phyloP scores from a whole-genome alignment of 2,329 filamentous ascomycete genomes.

The Colletotrichum neosansevieriae region DNA sequence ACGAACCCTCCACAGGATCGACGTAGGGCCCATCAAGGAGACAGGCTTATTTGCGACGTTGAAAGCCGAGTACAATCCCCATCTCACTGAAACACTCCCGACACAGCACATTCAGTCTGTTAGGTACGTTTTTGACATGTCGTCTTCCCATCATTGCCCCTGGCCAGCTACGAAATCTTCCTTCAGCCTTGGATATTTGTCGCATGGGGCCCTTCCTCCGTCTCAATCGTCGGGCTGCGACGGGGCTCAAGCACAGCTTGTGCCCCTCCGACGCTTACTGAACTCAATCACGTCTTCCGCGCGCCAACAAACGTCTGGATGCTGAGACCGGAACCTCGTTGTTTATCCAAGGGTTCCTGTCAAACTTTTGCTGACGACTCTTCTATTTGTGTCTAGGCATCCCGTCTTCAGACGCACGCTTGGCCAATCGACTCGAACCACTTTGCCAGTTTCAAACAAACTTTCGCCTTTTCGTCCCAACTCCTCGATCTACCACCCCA shows the following conservation, averaged over 20 bases:
- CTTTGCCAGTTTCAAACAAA: slow-evolving; percentile 26
- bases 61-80: slow-evolving; percentile 21
- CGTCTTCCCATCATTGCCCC: not conserved
- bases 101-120: slow-evolving; percentile 24
- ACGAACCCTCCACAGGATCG: slow-evolving; percentile 20
- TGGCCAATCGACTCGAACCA: slow-evolving; percentile 22
- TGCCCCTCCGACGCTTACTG: slow-evolving; percentile 16
- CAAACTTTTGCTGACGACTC: slow-evolving; percentile 28
- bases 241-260: slow-evolving; percentile 25
- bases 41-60: slow-evolving; percentile 19
- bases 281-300: slow-evolving; percentile 24
- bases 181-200: slow-evolving; percentile 2
- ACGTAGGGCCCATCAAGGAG: slow-evolving; percentile 5
- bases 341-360: slow-evolving; percentile 28
- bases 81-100: slow-evolving; percentile 40
- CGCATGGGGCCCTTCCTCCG: slow-evolving; percentile 8
- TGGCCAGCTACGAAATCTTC: not conserved
- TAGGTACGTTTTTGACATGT: slow-evolving; percentile 36
- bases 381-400: slow-evolving; percentile 27
- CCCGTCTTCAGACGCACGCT: slow-evolving; percentile 28
- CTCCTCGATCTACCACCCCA: slow-evolving; percentile 15
- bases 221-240: slow-evolving; percentile 31
- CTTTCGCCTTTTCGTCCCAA: slow-evolving; percentile 25
- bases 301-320: slow-evolving; percentile 1
- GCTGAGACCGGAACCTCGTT: slow-evolving; percentile 29